phyloP scores from a whole-genome alignment of 352 stramenopile species.

The Phytophthora rubi region DNA sequence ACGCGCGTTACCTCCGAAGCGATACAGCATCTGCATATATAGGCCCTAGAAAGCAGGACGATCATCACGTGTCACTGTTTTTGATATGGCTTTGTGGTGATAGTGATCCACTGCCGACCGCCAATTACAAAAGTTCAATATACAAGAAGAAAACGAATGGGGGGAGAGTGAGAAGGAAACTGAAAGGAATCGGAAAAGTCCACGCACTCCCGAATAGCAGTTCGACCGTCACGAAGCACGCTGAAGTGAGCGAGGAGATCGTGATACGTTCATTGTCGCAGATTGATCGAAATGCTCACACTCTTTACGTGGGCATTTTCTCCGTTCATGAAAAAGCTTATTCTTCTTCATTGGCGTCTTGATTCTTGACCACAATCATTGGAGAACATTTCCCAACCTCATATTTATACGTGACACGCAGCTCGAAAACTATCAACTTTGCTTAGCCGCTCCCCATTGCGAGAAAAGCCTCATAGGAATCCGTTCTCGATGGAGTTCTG shows the following conservation, averaged over 20 bases:
- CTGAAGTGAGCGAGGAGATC: slow-evolving; percentile 1
- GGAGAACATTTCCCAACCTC: not conserved
- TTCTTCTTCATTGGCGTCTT: not conserved
- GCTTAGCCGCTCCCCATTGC: not conserved
- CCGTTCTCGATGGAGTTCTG: slow-evolving; percentile 48
- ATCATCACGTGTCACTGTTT: not conserved
- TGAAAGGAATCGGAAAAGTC: not conserved
- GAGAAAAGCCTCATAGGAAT: slow-evolving; percentile 14
- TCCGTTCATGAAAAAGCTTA: not conserved
- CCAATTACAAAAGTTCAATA: not conserved
- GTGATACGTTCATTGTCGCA: not conserved
- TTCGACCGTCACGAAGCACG: not conserved
- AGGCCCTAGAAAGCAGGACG: too few species aligned
- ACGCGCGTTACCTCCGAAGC: not conserved
- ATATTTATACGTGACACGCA: not conserved
- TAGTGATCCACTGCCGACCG: not conserved
- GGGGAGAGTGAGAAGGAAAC: not conserved
- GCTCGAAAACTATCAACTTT: not conserved
- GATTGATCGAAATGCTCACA: not conserved
- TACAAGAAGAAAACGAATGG: not conserved
- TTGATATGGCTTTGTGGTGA: not conserved
- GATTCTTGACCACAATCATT: not conserved
- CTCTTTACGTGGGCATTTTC: not conserved
- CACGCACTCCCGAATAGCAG: not conserved
- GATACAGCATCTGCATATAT: not conserved